These are phyloP conservation scores for Aspergillus carlsbadensis DNA, from an alignment of 495 filamentous ascomycete species.

Conservation along the genomic window DNA sequence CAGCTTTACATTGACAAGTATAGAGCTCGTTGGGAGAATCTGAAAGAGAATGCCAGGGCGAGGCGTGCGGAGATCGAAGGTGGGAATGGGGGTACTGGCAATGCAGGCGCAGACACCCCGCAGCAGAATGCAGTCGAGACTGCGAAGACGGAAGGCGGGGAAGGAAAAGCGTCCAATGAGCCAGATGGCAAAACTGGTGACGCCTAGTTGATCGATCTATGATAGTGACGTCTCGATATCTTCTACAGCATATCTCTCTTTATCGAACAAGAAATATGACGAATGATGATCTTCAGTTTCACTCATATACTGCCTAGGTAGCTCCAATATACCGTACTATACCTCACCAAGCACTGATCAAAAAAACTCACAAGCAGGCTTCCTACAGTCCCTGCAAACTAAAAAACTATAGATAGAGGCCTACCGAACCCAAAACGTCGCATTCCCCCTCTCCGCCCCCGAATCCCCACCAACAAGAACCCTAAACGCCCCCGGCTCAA, in stretches of 20 bases:
- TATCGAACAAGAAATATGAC: not conserved
- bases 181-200: not conserved
- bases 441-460: slow-evolving; percentile 53
- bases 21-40: slow-evolving; percentile 75
- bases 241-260: not conserved
- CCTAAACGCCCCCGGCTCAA: slow-evolving; percentile 65
- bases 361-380: not conserved
- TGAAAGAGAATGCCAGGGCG: slow-evolving; percentile 80
- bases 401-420: not conserved
- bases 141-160: not conserved
- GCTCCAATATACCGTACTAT: not conserved
- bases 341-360: not conserved
- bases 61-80: slow-evolving; percentile 25
- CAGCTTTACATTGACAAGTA: slow-evolving; percentile 65
- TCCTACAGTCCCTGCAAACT: too few species aligned
- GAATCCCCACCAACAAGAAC: slow-evolving; percentile 57
- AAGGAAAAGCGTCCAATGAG: slow-evolving; percentile 8
- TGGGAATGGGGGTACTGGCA: not conserved
- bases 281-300: not conserved
- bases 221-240: not conserved
- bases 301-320: too few species aligned
- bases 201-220: not conserved
- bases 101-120: slow-evolving; percentile 4
- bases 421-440: slow-evolving; percentile 50
- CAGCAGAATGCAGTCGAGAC: not conserved